A percentile compares a stretch with the other conserved stretches of the same genome.
Evolutionary conservation across 352 stramenopile genomes (phyloP).

Genomic region (Lagenidium sp.): DNA sequence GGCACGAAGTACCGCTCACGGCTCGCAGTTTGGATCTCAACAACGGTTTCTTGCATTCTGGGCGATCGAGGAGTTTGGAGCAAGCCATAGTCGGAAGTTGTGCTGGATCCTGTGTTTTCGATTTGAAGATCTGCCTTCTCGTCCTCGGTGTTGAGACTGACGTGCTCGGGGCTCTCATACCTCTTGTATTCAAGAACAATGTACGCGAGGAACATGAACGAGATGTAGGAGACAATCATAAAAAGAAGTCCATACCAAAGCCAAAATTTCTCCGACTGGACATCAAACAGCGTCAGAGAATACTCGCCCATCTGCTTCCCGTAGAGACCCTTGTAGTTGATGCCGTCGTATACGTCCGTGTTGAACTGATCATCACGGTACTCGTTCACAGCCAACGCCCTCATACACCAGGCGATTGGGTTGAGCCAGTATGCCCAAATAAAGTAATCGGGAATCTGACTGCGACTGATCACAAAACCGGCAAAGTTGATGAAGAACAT

Average conservation of each 20-base stretch:
- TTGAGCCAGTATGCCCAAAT: constrained; percentile 60
- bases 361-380: constrained; percentile 24
- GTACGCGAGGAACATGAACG: constrained; percentile 6
- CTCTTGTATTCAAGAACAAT: constrained; percentile 15
- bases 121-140: constrained; percentile 8
- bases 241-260: constrained; percentile 9
- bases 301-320: constrained; percentile 25
- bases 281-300: constrained; percentile 18
- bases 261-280: constrained; percentile 17
- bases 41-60: too few species aligned
- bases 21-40: not conserved
- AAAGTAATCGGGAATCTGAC: constrained; percentile 34
- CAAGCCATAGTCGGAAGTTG: not conserved
- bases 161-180: constrained; percentile 7
- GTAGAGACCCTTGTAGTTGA: constrained; percentile 25
- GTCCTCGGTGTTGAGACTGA: constrained; percentile 3
- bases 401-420: constrained; percentile 34
- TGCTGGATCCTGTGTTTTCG: constrained; percentile 5
- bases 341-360: constrained; percentile 18
- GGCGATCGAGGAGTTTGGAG: too few species aligned
- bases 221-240: constrained; percentile 1
- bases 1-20: not conserved
- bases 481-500: constrained; percentile 43
- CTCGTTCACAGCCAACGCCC: constrained; percentile 27
- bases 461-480: constrained; percentile 41